phyloP scores from a whole-genome alignment of 192 early-diverging fungal species.

The Backusella psychrophila region DNA sequence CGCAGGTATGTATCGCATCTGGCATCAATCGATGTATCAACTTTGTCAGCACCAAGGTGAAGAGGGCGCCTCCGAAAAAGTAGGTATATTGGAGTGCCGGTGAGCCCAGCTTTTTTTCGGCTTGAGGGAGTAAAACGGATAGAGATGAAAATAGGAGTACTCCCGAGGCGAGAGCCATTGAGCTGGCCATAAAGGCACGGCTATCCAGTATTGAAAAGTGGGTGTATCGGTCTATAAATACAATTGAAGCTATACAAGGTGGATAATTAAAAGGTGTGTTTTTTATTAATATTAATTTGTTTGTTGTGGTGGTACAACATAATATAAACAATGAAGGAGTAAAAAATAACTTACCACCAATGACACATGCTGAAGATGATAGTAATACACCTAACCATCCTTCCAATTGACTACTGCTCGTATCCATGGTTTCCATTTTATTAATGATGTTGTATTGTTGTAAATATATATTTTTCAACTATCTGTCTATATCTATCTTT shows the following conservation, averaged over 20 bases:
- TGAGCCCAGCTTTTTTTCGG: constrained; percentile 8
- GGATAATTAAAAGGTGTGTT: too few species aligned
- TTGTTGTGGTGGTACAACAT: not conserved
- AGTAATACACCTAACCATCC: constrained; percentile 27
- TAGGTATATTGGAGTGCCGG: constrained; percentile 3
- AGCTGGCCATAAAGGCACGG: constrained; percentile 17
- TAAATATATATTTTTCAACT: not conserved
- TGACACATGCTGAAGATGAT: constrained; percentile 29
- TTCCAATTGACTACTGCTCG: not conserved
- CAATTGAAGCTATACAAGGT: constrained; percentile 19
- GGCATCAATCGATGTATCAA: constrained; percentile 26
- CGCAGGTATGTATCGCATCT: constrained; percentile 29
- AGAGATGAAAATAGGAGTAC: constrained; percentile 33
- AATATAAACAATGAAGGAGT: constrained; percentile 6
- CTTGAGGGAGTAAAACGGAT: constrained; percentile 27
- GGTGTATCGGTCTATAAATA: constrained; percentile 30
- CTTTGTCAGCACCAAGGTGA: constrained; percentile 22
- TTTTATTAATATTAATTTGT: not conserved
- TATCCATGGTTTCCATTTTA: not conserved
- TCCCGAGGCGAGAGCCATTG: constrained; percentile 31
- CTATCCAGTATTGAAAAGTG: constrained; percentile 12
- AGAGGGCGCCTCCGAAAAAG: constrained; percentile 22
- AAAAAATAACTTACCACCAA: constrained; percentile 27
- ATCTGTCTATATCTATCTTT: not conserved
- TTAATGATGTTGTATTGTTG: not conserved